Conservation (phyloP, 106 monocot genomes). For the Dioscorea alata region DNA sequence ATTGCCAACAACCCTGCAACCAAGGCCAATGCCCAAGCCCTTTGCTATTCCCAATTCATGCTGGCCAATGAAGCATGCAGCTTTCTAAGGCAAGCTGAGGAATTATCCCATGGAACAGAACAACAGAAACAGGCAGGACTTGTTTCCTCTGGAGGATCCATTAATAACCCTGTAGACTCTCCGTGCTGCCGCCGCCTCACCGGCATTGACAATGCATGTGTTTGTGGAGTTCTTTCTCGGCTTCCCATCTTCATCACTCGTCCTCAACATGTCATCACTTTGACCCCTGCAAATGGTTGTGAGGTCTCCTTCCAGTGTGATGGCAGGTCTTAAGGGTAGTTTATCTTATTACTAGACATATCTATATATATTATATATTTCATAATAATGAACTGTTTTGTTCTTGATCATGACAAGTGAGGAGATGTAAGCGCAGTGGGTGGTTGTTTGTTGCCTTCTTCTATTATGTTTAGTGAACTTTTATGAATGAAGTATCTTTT, state of each 20-base stretch:
- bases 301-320: constrained; percentile 16
- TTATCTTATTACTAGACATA: too few species aligned
- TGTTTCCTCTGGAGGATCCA: too few species aligned
- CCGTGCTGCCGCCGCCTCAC: constrained; percentile 24
- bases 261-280: constrained; percentile 19
- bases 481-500: too few species aligned
- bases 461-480: too few species aligned
- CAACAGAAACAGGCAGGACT: too few species aligned
- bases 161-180: constrained; percentile 16
- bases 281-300: constrained; percentile 19
- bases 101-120: too few species aligned
- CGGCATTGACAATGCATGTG: constrained; percentile 31
- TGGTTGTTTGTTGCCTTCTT: too few species aligned
- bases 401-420: too few species aligned
- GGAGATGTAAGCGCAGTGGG: too few species aligned
- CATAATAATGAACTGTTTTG: too few species aligned
- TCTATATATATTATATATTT: too few species aligned
- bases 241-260: constrained; percentile 27
- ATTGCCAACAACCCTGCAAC: too few species aligned
- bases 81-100: neutral
- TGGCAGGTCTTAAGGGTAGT: neutral
- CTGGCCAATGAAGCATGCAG: constrained; percentile 31
- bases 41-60: constrained; percentile 26
- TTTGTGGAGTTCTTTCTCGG: constrained; percentile 17
- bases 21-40: constrained; percentile 13